A percentile compares a stretch with the other conserved stretches of the same genome.
These are phyloP conservation scores for Ramalina intermedia DNA, from an alignment of 495 filamentous ascomycete species.

Conservation along the genomic window DNA sequence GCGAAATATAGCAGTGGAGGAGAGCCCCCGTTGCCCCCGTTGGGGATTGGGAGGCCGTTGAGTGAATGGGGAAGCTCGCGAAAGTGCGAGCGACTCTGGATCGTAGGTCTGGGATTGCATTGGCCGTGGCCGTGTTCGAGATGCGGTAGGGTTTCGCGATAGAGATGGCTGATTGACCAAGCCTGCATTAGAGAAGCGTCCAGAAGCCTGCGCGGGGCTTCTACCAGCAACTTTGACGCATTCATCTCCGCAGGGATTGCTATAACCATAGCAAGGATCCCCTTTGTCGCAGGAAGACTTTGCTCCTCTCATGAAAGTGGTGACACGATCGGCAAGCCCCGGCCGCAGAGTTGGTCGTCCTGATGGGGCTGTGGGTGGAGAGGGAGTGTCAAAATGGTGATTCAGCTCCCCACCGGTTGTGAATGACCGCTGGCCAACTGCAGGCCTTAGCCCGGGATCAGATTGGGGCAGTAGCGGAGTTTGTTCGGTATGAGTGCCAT, in stretches of 20 bases:
- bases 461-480: conserved; percentile 30
- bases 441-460: background rate
- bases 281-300: conserved; percentile 56
- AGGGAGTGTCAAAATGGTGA: background rate
- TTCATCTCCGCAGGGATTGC: conserved; percentile 72
- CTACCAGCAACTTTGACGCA: conserved; percentile 41
- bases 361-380: background rate
- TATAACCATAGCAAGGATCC: conserved; percentile 71
- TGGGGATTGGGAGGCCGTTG: background rate
- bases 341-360: conserved; percentile 27
- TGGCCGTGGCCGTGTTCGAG: conserved; percentile 1
- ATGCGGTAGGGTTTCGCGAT: conserved; percentile 4
- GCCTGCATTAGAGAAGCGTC: conserved; percentile 3
- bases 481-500: conserved; percentile 21
- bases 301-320: conserved; percentile 51
- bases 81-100: conserved; percentile 2
- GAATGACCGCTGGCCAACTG: background rate
- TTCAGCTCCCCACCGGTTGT: background rate
- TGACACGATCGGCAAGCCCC: conserved; percentile 33
- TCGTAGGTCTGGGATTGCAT: background rate
- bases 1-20: conserved; percentile 5
- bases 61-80: background rate
- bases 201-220: conserved; percentile 8
- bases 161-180: conserved; percentile 3
- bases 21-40: background rate